A percentile compares a stretch with the other conserved stretches of the same genome.
Evolutionary conservation across 148 eudicot species (phyloP).

Genomic region (Pouteria glomerata): DNA sequence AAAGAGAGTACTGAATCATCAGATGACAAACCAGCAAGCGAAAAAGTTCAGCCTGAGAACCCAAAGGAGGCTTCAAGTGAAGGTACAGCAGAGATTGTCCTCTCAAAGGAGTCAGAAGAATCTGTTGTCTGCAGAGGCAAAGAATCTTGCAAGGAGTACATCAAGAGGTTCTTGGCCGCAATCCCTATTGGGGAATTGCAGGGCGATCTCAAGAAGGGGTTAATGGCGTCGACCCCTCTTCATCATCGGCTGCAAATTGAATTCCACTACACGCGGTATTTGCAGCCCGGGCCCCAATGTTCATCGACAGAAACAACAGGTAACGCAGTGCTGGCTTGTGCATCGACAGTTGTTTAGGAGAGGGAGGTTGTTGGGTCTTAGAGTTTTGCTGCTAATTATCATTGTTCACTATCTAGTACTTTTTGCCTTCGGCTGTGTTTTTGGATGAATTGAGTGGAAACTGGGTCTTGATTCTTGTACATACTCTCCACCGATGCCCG

Average conservation of each 20-base stretch:
- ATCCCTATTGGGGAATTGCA: constrained; percentile 75
- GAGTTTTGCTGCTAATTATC: not conserved
- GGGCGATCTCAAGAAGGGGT: constrained; percentile 67
- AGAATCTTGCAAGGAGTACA: constrained; percentile 73
- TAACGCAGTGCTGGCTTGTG: constrained; percentile 17
- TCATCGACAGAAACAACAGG: constrained; percentile 12
- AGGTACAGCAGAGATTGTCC: constrained; percentile 4
- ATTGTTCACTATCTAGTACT: constrained; percentile 1
- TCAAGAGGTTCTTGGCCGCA: constrained; percentile 83
- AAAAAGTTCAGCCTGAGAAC: not conserved
- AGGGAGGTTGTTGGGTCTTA: not conserved
- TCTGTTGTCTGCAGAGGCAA: constrained; percentile 40
- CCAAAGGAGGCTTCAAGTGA: constrained; percentile 6
- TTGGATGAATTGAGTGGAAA: not conserved
- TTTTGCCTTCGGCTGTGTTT: not conserved
- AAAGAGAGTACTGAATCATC: constrained; percentile 14
- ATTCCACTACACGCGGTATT: constrained; percentile 49
- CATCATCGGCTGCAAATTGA: constrained; percentile 87
- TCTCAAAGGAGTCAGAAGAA: constrained; percentile 18
- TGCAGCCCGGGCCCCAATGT: constrained; percentile 13
- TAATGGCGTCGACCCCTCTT: constrained; percentile 63
- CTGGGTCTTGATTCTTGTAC: too few species aligned
- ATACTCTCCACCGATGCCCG: too few species aligned
- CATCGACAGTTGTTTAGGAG: constrained; percentile 1
- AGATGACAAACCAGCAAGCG: constrained; percentile 9